Evolutionary conservation across 805 yeast species (phyloP).

Genomic region (Maudiozyma serrabonitensis): DNA sequence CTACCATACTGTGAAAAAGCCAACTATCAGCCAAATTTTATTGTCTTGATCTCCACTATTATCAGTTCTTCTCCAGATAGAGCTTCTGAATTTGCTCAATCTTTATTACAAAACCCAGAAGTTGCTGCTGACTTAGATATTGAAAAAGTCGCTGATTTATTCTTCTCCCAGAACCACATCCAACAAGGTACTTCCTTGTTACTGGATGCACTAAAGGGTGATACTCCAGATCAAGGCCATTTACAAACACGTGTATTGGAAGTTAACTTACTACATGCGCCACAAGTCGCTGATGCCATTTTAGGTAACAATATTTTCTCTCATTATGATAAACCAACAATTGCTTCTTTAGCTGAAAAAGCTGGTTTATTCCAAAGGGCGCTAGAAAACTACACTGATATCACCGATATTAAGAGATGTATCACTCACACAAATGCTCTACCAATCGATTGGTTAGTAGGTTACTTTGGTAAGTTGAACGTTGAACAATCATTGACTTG

Average conservation of each 20-base stretch:
- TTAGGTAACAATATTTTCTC: conserved; percentile 92
- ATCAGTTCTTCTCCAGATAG: conserved; percentile 93
- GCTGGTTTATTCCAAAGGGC: conserved; percentile 96
- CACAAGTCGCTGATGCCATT: conserved; percentile 99
- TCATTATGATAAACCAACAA: conserved; percentile 87
- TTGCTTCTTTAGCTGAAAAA: conserved; percentile 88
- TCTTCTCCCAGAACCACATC: conserved; percentile 84
- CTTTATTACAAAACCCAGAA: conserved; percentile 59
- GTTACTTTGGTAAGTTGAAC: conserved; percentile 85
- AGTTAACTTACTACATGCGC: conserved; percentile 88
- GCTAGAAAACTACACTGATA: conserved; percentile 87
- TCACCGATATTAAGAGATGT: conserved; percentile 91
- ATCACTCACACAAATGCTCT: conserved; percentile 76
- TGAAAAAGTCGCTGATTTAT: conserved; percentile 84
- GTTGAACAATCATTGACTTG: conserved; percentile 89
- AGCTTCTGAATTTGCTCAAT: conserved; percentile 93
- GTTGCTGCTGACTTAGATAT: conserved; percentile 55
- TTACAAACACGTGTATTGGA: conserved; percentile 91
- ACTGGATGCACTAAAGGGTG: conserved; percentile 88
- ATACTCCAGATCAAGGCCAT: conserved; percentile 90
- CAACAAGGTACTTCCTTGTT: conserved; percentile 98
- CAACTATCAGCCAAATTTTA: conserved; percentile 80
- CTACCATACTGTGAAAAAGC: conserved; percentile 88
- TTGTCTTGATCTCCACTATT: conserved; percentile 80
- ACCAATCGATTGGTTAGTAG: conserved; percentile 89